Conservation (phyloP, 305 asterid species). For the Plantago lanceolata region DNA sequence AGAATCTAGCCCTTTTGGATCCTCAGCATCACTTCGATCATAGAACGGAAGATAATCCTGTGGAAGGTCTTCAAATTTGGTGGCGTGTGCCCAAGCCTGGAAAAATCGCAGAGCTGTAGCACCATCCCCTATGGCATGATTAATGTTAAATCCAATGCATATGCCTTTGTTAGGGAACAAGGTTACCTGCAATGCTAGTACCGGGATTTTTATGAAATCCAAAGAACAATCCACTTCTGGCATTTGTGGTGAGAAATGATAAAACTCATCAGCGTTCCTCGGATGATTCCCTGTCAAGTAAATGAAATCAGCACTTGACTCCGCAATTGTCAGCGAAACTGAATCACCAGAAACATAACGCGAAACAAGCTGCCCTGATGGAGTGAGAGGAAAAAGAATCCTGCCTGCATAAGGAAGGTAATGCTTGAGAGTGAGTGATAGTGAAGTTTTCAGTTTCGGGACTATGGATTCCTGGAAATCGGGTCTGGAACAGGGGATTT, state of each 20-base stretch:
- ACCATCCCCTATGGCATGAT: slow-evolving; percentile 5
- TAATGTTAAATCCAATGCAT: slow-evolving; percentile 1
- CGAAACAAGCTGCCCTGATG: slow-evolving; percentile 10
- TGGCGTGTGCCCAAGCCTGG: neutral
- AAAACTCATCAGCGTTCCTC: slow-evolving; percentile 15
- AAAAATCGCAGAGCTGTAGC: neutral
- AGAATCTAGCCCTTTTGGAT: slow-evolving; percentile 2
- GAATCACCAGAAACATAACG: slow-evolving; percentile 23
- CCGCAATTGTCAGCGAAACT: slow-evolving; percentile 26
- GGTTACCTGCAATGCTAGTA: slow-evolving; percentile 23
- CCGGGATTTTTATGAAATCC: slow-evolving; percentile 10
- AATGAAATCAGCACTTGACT: slow-evolving; percentile 20
- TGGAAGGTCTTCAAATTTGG: neutral
- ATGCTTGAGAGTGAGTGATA: slow-evolving; percentile 22
- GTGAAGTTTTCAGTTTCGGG: slow-evolving; percentile 18
- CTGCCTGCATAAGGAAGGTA: slow-evolving; percentile 25
- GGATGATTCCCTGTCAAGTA: slow-evolving; percentile 19
- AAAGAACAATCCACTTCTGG: neutral
- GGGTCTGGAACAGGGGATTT: neutral
- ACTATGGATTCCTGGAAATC: slow-evolving; percentile 17
- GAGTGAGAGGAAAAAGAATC: slow-evolving; percentile 12
- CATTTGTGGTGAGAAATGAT: slow-evolving; percentile 20
- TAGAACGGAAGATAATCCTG: neutral
- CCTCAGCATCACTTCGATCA: neutral
- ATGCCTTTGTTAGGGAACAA: slow-evolving; percentile 6